Base-by-base conservation (phyloP, 1,284 basidiomycete genomes). In the Chalciporus sp. region DNA sequence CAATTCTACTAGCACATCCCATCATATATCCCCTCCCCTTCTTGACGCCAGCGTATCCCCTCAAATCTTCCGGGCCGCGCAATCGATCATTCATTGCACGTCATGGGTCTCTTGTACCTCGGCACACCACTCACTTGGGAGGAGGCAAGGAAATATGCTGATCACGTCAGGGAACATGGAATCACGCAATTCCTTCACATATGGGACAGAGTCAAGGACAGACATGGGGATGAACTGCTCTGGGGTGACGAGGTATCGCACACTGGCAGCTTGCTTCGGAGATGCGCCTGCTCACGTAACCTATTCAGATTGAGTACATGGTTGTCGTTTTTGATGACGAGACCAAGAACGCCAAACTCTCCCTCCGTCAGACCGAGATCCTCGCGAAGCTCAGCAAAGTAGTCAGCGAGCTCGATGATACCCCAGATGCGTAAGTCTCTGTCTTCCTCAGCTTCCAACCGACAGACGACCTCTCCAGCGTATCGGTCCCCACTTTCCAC, bases 121-220 rank as follows among this genome's bases (percentile, higher is more conserved):
- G 97, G 97, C 57, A 99, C 95, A 4, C 95, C 97, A 26, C 84
- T 99, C 58, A 76, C 83, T 48, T 99, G 97, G 97, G 83, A 90
- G 52, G 90, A 98, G 64, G 89, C 94, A 45, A 92, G 90, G 74
- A 82, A 86, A 57, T 82, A 93, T 65, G 92, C 94, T 12, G 86
- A 95, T 66, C 94, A 98, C 76, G 93, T 99, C 62, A 83, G 95
- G 58, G 75, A 81, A 51, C 95, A 99, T 72, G 97, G 97, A 39
- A 94, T 99, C 67, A 87, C 91, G 19, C 97, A 99, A 75, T 97
- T 99, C 70, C 75, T 99, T 49, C 82, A 94, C 64, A 93, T 89
- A 41, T 99, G 94, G 94, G 84, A 94, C 68, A 83, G 86, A 56
- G 81, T 95, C 71, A 98, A 97, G 80, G 90, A 94, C 69, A 82